phyloP scores from a whole-genome alignment of 352 stramenopile genomes.

The Phytophthora pini region DNA sequence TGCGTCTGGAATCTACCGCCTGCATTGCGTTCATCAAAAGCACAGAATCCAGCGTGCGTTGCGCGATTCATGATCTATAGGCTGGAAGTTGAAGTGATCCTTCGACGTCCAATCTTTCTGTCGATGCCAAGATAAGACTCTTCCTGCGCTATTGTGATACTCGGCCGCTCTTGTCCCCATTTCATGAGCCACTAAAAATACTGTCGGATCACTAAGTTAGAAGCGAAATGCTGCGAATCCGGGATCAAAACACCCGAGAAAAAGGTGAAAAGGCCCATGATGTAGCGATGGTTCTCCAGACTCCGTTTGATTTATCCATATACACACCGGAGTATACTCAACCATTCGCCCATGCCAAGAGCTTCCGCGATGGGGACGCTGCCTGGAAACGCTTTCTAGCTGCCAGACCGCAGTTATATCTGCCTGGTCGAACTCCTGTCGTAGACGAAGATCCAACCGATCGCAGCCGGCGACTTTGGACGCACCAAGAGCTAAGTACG shows the following conservation, averaged over 20 bases:
- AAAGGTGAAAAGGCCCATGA: conserved; percentile 1
- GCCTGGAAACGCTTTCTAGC: conserved; percentile 47
- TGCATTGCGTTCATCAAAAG: conserved; percentile 82
- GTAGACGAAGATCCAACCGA: conserved; percentile 50
- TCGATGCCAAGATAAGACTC: conserved; percentile 26
- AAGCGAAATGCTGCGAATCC: conserved; percentile 8
- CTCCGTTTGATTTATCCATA: conserved; percentile 43
- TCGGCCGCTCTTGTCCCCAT: conserved; percentile 18
- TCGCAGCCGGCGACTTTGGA: conserved; percentile 52
- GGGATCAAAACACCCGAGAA: background rate
- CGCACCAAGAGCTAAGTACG: conserved; percentile 41
- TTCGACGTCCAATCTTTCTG: background rate
- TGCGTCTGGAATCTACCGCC: conserved; percentile 78
- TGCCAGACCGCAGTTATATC: conserved; percentile 47
- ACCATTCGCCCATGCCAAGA: conserved; percentile 7
- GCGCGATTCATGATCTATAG: conserved; percentile 54
- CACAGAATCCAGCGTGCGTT: conserved; percentile 71
- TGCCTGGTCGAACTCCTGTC: conserved; percentile 49
- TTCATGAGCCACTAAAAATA: conserved; percentile 36
- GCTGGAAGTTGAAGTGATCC: conserved; percentile 4
- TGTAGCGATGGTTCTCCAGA: conserved; percentile 1
- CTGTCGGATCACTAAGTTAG: too few species aligned
- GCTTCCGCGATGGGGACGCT: conserved; percentile 25
- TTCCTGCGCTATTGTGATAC: conserved; percentile 18
- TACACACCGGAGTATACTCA: conserved; percentile 53